These are phyloP conservation scores for Ploettnerulaceae sp. DNA, from an alignment of 2,329 filamentous ascomycete species.

Conservation along the genomic window DNA sequence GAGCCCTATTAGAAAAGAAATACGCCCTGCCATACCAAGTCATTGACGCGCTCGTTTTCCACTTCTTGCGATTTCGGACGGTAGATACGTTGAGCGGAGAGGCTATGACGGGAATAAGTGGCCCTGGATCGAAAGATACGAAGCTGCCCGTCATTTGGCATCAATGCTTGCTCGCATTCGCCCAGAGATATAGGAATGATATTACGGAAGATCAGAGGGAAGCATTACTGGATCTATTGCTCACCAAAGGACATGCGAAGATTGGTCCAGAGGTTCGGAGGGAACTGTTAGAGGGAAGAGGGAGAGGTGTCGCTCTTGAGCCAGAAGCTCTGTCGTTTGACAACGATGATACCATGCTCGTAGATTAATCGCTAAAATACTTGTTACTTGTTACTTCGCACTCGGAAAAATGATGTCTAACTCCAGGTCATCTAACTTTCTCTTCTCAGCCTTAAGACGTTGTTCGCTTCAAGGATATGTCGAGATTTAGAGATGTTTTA, in stretches of 20 bases:
- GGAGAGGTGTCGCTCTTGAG: conserved; percentile 69
- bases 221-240: conserved; percentile 78
- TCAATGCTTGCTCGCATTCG: conserved; percentile 86
- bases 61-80: conserved; percentile 85
- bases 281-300: conserved; percentile 82
- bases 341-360: conserved; percentile 89
- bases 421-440: not conserved
- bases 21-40: conserved; percentile 95
- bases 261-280: conserved; percentile 90
- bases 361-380: conserved; percentile 39
- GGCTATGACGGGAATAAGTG: conserved; percentile 47
- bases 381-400: not conserved
- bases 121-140: conserved; percentile 45
- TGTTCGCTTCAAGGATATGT: not conserved
- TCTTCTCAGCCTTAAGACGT: too few species aligned
- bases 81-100: conserved; percentile 56
- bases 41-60: conserved; percentile 90
- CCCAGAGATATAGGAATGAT: conserved; percentile 90
- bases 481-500: conserved; percentile 3
- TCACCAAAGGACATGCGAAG: conserved; percentile 77
- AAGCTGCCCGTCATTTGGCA: conserved; percentile 94
- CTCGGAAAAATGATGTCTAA: conserved; percentile 10
- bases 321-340: conserved; percentile 51
- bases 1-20: conserved; percentile 89
- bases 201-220: conserved; percentile 94